Evolutionary conservation across 2,329 filamentous ascomycete species (phyloP).

Genomic region (Trichoderma asperellum): DNA sequence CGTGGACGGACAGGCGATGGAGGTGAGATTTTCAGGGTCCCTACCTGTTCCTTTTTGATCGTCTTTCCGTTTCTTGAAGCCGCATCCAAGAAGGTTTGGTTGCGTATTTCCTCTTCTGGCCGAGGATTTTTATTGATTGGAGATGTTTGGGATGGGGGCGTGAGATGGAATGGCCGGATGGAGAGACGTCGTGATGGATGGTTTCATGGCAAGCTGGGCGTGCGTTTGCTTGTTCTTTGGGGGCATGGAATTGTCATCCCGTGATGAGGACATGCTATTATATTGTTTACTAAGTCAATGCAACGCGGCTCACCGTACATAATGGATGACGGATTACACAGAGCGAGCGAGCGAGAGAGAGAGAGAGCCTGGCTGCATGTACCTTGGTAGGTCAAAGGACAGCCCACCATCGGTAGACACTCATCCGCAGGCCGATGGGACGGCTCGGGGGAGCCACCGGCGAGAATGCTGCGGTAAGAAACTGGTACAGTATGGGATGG

Average conservation of each 20-base stretch:
- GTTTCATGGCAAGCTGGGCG: conserved; percentile 11
- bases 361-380: not conserved
- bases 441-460: conserved; percentile 1
- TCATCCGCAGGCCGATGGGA: conserved; percentile 5
- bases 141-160: not conserved
- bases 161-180: not conserved
- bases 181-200: not conserved
- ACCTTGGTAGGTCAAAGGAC: not conserved
- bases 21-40: conserved; percentile 27
- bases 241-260: not conserved
- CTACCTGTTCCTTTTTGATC: not conserved
- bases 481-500: not conserved
- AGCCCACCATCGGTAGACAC: not conserved
- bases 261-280: not conserved
- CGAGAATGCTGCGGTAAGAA: not conserved
- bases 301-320: not conserved
- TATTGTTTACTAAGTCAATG: not conserved
- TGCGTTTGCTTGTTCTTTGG: not conserved
- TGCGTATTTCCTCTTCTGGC: not conserved
- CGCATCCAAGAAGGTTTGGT: not conserved
- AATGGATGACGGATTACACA: not conserved
- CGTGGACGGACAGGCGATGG: not conserved
- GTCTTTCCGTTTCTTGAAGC: not conserved
- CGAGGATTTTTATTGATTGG: not conserved
- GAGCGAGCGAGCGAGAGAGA: not conserved